Percentiles rank a stretch among this genome's conserved stretches.
These are phyloP conservation scores for Trifolium pratense DNA, from an alignment of 306 rosid genomes.

Conservation along the genomic window DNA sequence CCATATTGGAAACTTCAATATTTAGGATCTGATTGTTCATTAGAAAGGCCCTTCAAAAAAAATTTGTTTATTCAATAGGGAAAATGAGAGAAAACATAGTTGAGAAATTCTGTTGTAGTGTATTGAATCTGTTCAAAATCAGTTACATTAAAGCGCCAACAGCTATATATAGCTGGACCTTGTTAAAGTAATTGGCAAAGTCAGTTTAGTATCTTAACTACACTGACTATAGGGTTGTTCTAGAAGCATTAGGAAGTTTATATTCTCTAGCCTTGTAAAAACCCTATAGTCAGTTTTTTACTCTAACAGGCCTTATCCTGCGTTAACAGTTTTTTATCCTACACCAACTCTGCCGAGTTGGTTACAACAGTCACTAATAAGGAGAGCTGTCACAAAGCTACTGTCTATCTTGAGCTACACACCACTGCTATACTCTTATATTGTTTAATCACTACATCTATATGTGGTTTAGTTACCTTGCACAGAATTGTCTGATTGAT, in stretches of 20 bases:
- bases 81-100: not conserved
- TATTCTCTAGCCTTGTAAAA: no score
- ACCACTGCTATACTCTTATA: not conserved
- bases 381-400: not conserved
- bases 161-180: constrained; percentile 6
- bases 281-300: no score
- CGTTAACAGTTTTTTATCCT: not conserved
- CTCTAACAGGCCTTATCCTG: not conserved
- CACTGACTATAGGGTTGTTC: no score
- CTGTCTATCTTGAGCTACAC: not conserved
- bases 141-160: not conserved
- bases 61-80: not conserved
- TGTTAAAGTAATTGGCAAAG: no score
- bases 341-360: not conserved
- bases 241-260: no score
- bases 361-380: not conserved
- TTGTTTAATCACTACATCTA: not conserved
- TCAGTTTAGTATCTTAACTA: no score
- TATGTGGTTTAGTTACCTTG: constrained; percentile 25
- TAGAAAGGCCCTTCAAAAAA: no score
- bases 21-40: no score
- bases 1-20: constrained; percentile 18
- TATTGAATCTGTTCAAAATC: not conserved
- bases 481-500: constrained; percentile 30
- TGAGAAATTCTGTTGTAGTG: not conserved